Evolutionary conservation across 352 stramenopile genomes (phyloP).

Genomic region (Phytophthora meadii): DNA sequence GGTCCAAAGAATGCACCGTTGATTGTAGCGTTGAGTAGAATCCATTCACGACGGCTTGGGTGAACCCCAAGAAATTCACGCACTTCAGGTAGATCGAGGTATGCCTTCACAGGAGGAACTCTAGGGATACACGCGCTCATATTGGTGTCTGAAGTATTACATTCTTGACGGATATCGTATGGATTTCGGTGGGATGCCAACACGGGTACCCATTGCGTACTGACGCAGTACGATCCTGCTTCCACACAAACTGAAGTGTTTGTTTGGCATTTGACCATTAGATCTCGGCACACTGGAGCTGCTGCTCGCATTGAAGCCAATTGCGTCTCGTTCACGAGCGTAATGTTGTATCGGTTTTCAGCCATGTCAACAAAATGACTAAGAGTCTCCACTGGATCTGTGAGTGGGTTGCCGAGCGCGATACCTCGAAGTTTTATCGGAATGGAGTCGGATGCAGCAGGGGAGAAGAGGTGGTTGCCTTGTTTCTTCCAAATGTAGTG

Average conservation of each 20-base stretch:
- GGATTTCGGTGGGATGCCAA: constrained; percentile 39
- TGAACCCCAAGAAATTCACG: constrained; percentile 42
- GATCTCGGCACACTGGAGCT: constrained; percentile 26
- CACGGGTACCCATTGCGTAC: constrained; percentile 47
- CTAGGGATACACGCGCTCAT: constrained; percentile 37
- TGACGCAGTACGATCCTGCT: constrained; percentile 43
- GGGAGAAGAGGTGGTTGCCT: constrained; percentile 3
- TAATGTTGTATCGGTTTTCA: constrained; percentile 64
- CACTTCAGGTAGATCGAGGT: constrained; percentile 60
- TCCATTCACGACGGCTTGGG: constrained; percentile 66
- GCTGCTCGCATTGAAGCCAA: constrained; percentile 30
- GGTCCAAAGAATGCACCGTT: constrained; percentile 81
- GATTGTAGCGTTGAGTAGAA: constrained; percentile 90
- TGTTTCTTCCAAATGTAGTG: constrained; percentile 17
- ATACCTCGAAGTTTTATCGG: constrained; percentile 11
- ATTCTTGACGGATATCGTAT: constrained; percentile 68
- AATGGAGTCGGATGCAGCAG: neutral
- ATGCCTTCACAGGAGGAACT: constrained; percentile 43
- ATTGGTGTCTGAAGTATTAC: constrained; percentile 22
- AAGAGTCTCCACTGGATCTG: neutral
- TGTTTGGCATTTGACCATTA: constrained; percentile 27
- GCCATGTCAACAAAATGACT: constrained; percentile 43
- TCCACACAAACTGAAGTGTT: constrained; percentile 27
- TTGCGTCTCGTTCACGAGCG: constrained; percentile 33
- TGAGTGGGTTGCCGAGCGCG: constrained; percentile 9